Percentiles rank a stretch among this genome's conserved stretches.
phyloP scores from a whole-genome alignment of 768 basidiomycete species.

The Tephrocybe sp. region DNA sequence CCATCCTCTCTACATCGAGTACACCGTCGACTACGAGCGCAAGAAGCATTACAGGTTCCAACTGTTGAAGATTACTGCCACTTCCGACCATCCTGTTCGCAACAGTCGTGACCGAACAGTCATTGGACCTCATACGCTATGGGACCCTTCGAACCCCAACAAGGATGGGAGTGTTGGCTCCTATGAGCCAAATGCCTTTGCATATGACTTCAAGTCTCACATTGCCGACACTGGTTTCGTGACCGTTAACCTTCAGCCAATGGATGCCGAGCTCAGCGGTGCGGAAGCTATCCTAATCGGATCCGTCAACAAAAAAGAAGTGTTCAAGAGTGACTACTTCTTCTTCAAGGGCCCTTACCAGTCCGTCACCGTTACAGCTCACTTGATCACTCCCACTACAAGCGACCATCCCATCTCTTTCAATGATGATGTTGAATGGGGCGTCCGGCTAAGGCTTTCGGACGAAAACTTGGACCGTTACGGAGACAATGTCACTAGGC shows the following conservation, averaged over 20 bases:
- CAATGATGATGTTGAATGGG: background rate
- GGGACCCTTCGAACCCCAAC: background rate
- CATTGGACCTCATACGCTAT: background rate
- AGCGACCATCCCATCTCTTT: background rate
- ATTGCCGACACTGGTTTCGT: background rate
- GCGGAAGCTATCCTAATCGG: background rate
- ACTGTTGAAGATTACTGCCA: background rate
- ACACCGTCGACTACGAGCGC: background rate
- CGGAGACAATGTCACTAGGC: background rate
- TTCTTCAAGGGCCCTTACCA: background rate
- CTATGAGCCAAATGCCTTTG: too few species aligned
- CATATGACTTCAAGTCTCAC: background rate
- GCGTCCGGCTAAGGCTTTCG: background rate
- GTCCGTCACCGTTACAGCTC: background rate
- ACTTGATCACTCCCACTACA: background rate
- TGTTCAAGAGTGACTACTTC: background rate
- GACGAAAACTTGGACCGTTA: background rate
- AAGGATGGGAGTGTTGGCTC: background rate
- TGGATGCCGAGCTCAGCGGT: background rate
- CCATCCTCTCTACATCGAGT: background rate
- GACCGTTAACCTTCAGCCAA: background rate
- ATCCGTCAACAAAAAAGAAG: background rate
- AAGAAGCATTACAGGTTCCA: background rate
- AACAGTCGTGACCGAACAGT: background rate
- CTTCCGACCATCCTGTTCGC: background rate